Conservation (phyloP, 2,329 filamentous ascomycete species). For the Pseudogymnoascus sp. region DNA sequence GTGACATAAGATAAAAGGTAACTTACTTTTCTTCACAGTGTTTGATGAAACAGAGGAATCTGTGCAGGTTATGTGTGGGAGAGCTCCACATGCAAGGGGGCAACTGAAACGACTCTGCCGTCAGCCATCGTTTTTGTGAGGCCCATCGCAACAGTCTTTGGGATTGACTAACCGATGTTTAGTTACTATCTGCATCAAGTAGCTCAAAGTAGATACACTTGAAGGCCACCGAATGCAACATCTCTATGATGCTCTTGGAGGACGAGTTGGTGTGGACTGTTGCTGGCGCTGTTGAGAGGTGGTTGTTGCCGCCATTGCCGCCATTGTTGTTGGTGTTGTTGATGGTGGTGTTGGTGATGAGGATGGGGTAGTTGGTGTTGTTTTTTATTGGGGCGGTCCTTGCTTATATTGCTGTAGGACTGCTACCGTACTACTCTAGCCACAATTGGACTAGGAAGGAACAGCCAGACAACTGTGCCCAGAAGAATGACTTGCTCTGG, state of each 20-base stretch:
- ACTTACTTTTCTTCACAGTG: neutral
- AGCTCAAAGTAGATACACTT: too few relatives aligned
- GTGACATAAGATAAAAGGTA: neutral
- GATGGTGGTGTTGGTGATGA: neutral
- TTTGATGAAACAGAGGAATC: too few relatives aligned
- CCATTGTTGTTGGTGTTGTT: neutral
- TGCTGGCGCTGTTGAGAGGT: neutral
- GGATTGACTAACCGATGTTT: too few relatives aligned
- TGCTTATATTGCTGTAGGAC: neutral
- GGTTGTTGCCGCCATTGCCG: neutral
- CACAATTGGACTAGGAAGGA: neutral
- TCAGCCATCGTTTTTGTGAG: too few relatives aligned
- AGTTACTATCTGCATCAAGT: too few relatives aligned
- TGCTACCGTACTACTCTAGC: neutral
- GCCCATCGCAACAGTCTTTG: too few relatives aligned
- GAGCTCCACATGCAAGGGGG: too few relatives aligned
- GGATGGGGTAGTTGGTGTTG: neutral
- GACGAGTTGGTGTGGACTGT: neutral
- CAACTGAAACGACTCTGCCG: too few relatives aligned
- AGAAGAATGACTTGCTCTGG: neutral
- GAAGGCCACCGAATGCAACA: too few relatives aligned
- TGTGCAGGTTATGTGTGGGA: too few relatives aligned
- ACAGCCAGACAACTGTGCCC: neutral
- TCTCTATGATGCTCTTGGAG: too few relatives aligned
- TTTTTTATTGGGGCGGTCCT: neutral